Conservation (phyloP, 2,329 filamentous ascomycete genomes). For the Alternaria incomplexa region DNA sequence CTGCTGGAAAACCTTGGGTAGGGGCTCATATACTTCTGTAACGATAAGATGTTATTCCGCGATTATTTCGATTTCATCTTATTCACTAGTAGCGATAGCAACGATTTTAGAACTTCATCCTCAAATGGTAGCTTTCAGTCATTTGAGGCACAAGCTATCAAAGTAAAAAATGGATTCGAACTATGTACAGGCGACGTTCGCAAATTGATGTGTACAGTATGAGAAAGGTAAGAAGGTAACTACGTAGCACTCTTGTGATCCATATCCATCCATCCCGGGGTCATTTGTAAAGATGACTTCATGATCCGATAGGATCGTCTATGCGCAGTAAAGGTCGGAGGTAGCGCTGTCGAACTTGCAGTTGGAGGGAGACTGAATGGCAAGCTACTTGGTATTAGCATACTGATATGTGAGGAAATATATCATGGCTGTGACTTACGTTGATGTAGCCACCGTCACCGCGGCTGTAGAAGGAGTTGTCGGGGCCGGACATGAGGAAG, state of each 20-base stretch:
- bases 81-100: too few relatives aligned
- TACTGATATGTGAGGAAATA: background rate
- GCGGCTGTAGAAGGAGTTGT: background rate
- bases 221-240: background rate
- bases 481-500: background rate
- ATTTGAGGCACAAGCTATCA: background rate
- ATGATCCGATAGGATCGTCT: background rate
- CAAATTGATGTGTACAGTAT: background rate
- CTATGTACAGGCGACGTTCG: background rate
- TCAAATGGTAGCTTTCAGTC: too few relatives aligned
- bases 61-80: too few relatives aligned
- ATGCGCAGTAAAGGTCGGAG: background rate
- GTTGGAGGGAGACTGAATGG: background rate
- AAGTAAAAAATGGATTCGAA: background rate
- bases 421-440: background rate
- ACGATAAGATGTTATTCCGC: too few relatives aligned
- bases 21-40: too few relatives aligned
- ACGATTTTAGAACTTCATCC: too few relatives aligned
- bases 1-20: too few relatives aligned
- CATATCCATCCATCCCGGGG: background rate
- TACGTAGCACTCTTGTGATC: background rate
- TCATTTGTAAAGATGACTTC: background rate
- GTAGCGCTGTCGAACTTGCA: background rate
- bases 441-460: conserved; percentile 1
- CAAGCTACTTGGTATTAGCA: background rate